Conservation (phyloP, 257 asterid species). For the Nicotiana tabacum region DNA sequence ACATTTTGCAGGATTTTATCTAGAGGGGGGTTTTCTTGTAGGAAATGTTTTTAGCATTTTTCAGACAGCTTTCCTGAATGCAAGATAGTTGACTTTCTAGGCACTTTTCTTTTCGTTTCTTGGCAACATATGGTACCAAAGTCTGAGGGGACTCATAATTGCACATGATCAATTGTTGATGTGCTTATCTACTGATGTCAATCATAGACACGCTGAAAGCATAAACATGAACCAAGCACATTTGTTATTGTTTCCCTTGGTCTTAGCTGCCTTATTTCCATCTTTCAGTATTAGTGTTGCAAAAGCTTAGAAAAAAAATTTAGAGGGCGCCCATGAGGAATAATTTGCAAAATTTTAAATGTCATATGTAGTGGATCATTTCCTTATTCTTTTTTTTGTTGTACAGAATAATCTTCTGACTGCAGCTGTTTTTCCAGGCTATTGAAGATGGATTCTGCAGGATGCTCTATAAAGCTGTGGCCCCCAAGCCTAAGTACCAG, state of each 20-base stretch:
- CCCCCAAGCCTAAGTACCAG: constrained; percentile 72
- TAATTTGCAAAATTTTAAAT: not conserved
- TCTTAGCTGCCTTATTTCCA: not conserved
- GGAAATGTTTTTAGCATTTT: not conserved
- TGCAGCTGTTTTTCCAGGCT: constrained; percentile 25
- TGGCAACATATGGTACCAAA: not conserved
- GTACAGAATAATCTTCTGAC: not conserved
- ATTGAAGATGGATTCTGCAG: constrained; percentile 48
- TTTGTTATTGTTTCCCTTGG: not conserved
- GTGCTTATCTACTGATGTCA: not conserved
- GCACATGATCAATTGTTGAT: not conserved
- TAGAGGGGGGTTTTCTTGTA: not conserved
- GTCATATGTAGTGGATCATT: not conserved
- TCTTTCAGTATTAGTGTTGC: not conserved
- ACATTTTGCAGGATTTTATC: not conserved
- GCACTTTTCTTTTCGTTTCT: not conserved
- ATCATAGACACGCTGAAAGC: not conserved
- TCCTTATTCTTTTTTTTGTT: not conserved
- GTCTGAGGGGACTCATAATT: not conserved
- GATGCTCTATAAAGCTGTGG: constrained; percentile 63
- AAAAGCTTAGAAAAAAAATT: not conserved
- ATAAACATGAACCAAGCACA: not conserved
- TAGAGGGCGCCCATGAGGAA: not conserved
- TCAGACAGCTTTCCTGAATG: not conserved
- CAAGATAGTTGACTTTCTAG: not conserved